Evolutionary conservation across 1,284 basidiomycete genomes (phyloP), one percentile per base, ranked within the genome.

Genomic region (Leccinum fallax): DNA sequence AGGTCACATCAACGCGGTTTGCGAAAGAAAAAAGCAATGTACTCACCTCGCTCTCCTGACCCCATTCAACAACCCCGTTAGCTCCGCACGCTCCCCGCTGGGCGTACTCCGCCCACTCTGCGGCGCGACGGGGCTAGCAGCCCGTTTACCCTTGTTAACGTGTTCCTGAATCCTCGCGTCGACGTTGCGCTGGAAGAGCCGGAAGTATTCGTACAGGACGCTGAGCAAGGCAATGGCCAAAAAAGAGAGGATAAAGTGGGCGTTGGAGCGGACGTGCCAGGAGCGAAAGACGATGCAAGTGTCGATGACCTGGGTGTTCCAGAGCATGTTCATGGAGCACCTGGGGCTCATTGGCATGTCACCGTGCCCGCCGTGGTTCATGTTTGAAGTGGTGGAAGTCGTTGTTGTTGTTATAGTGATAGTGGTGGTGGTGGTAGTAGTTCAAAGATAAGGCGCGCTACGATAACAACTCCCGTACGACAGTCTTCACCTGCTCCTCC

Each of bases 301-400:
- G 74, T 92, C 80, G 69, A 84, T 74, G 69, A 90, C 84, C 61
- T 91, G 84, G 52, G 87, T 89, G 75, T 92, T 92, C 89, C 88
- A 90, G 65, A 90, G 81, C 88, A 90, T 90, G 70, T 89, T 78
- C 84, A 88, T 86, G 2, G 81, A 73, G 68, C 88, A 90, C 66
- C 67, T 79, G 0, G 79, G 74, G 16, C 71, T 75, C 80, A 30
- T 30, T 30, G 28, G 28, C 28, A 79, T 86, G 56, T 78, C 79
- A 4, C 13, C 74, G 69, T 83, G 80, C 61, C 77, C 81, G 57
- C 78, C 79, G 75, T 87, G 83, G 66, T 77, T 76, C 78, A 78
- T 79, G 16, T 3, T 28, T 55, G 8, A 38, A 43, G 36, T 38
- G 38, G 36, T 36, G 15, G 6, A 30, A 30, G 34, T 34, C 7